Evolutionary conservation across 352 stramenopile genomes (phyloP), one percentile per base, ranked within the genome.

Genomic region (Globisporangium cederbergense): DNA sequence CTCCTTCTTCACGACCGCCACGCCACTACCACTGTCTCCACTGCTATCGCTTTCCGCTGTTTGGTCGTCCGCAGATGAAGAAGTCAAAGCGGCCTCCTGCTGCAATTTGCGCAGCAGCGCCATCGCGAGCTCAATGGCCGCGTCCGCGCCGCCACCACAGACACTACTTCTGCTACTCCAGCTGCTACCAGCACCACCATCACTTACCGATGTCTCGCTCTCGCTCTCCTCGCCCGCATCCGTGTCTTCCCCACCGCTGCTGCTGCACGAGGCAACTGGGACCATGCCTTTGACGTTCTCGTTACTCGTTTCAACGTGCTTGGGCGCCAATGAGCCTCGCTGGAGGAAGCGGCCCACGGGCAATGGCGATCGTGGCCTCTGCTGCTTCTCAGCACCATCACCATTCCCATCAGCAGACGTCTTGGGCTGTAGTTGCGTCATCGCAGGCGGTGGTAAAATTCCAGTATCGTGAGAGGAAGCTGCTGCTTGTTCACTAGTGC

Each of bases 81-180:
- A 52, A 22, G 11, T 46, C 2, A 4, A 32, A 2, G 40, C 28
- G 2, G 49, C 57, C 40, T 78, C 63, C 34, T 86, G 73, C 57
- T 91, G 80, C 18, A 89, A 68, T 62, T 74, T 76, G 10, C 75
- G 79, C 40, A 91, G 76, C 56, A 90, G 60, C 18, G 77, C 69
- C 14, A 91, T 70, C 1, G 80, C 79, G 53, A 85, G 67, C 50
- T 88, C 79, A 56, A 91, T 77, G 14, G 79, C 74, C 25, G 79
- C 74, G 59, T 85, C 71, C 46, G 40, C 45, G 62, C 30, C 22
- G 3, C 18, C 20, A 45, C 55, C 18, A 25, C 59, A 30, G n/a
- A 43, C n/a, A 60, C 55, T 63, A 4, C 49, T 28, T 28, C 11
- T 46, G 25, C n/a, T 14, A 9, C 38, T 58, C 18, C 20, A 46